These are phyloP conservation scores for Conoideocrella luteorostrata DNA, from an alignment of 2,329 filamentous ascomycete species.

Conservation along the genomic window DNA sequence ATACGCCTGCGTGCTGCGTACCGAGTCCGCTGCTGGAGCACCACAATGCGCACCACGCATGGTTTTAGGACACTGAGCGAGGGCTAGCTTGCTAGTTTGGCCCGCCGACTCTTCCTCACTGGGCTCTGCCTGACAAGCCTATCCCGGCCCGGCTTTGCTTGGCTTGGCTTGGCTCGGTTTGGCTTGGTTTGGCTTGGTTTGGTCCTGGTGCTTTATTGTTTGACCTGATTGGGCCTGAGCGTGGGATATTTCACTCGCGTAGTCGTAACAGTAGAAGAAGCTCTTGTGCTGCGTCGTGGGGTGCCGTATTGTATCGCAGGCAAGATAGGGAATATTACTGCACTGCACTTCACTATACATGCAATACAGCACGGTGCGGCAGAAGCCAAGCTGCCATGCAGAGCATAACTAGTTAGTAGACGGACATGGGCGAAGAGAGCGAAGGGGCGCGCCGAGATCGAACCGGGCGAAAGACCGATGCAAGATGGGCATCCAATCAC, in stretches of 20 bases:
- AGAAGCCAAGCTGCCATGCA: background rate
- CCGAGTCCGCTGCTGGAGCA: no score
- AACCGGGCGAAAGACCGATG: conserved; percentile 4
- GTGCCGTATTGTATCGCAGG: no score
- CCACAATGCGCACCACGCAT: no score
- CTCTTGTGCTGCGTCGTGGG: no score
- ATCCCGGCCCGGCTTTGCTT: conserved; percentile 2
- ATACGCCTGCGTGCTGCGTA: no score
- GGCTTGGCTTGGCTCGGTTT: no score
- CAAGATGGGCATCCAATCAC: conserved; percentile 1
- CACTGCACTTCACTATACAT: no score
- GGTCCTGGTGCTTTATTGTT: no score
- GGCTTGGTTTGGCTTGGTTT: no score
- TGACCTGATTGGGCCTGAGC: background rate
- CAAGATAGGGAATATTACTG: no score
- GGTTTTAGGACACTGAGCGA: background rate
- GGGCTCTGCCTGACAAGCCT: conserved; percentile 4
- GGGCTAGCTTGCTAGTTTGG: background rate
- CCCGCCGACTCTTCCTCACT: conserved; percentile 4
- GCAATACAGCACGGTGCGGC: background rate
- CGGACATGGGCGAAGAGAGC: background rate
- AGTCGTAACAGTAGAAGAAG: background rate
- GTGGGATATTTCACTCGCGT: background rate
- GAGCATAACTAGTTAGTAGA: no score
- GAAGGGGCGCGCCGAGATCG: background rate